Evolutionary conservation across 2,329 filamentous ascomycete species (phyloP).

Genomic region (Nemania abortiva): DNA sequence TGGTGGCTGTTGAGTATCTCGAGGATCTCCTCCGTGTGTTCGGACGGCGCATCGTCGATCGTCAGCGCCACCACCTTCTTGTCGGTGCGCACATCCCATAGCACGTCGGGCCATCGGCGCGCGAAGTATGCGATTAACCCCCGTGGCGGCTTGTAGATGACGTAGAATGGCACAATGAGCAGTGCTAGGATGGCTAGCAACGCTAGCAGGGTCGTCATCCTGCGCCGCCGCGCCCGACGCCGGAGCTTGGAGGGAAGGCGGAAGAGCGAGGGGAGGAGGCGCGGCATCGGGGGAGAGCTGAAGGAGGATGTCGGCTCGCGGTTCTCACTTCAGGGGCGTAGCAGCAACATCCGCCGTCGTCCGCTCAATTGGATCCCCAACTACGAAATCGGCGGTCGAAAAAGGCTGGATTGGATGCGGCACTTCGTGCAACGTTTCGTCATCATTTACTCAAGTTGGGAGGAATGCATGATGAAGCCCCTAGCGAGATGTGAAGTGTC

Average conservation of each 20-base stretch:
- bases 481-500: not conserved
- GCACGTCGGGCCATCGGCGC: conserved; percentile 79
- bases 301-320: not conserved
- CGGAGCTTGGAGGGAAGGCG: conserved; percentile 68
- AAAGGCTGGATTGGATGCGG: conserved; percentile 15
- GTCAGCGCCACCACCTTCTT: conserved; percentile 82
- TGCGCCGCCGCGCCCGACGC: conserved; percentile 68
- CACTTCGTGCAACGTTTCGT: conserved; percentile 22
- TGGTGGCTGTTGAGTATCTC: conserved; percentile 72
- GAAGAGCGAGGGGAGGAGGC: conserved; percentile 59
- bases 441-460: conserved; percentile 19
- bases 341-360: conserved; percentile 35
- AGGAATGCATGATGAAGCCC: not conserved
- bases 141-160: conserved; percentile 84
- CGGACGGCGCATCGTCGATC: conserved; percentile 86
- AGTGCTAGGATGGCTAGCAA: conserved; percentile 56
- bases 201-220: conserved; percentile 66
- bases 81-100: conserved; percentile 74
- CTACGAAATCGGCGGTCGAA: conserved; percentile 14
- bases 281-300: conserved; percentile 47
- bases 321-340: conserved; percentile 13
- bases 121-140: conserved; percentile 78
- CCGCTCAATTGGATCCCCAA: conserved; percentile 16
- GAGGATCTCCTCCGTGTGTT: conserved; percentile 77
- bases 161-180: conserved; percentile 66